Evolutionary conservation across 495 filamentous ascomycete genomes (phyloP).

Genomic region (Parathielavia hyrcaniae): DNA sequence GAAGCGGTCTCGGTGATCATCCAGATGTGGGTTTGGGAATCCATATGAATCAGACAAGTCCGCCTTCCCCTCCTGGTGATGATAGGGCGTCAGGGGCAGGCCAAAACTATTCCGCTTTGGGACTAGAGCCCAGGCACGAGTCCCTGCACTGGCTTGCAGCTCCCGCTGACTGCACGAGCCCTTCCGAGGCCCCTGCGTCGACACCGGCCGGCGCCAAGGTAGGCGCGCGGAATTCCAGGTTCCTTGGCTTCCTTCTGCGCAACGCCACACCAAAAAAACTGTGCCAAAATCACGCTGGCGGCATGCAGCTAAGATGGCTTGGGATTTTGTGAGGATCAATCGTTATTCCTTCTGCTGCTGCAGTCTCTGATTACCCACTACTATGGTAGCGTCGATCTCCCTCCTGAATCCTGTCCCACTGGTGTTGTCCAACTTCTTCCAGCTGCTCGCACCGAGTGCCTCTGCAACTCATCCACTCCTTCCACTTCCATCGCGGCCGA

Average conservation of each 20-base stretch:
- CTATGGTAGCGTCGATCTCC: constrained; percentile 6
- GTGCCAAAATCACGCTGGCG: constrained; percentile 22
- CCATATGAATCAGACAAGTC: background rate
- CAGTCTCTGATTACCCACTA: background rate
- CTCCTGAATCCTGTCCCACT: background rate
- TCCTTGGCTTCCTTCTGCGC: background rate
- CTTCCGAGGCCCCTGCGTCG: background rate
- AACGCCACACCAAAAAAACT: constrained; percentile 12
- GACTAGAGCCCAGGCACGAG: constrained; percentile 3
- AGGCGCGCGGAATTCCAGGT: background rate
- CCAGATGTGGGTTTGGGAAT: no score
- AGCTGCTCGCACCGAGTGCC: background rate
- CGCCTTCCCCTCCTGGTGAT: background rate
- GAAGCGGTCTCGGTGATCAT: no score
- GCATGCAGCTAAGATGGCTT: constrained; percentile 24
- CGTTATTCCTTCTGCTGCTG: background rate
- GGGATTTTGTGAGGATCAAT: constrained; percentile 1
- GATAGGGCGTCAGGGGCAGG: background rate
- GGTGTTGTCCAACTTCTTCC: background rate
- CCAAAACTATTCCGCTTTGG: background rate
- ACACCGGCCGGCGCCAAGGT: background rate
- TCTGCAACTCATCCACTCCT: constrained; percentile 8
- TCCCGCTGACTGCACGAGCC: constrained; percentile 5
- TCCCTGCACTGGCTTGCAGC: constrained; percentile 1
- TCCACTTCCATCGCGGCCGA: background rate